Evolutionary conservation across 164 flowering plant genomes (phyloP).

Genomic region (Euptelea pleiosperma): DNA sequence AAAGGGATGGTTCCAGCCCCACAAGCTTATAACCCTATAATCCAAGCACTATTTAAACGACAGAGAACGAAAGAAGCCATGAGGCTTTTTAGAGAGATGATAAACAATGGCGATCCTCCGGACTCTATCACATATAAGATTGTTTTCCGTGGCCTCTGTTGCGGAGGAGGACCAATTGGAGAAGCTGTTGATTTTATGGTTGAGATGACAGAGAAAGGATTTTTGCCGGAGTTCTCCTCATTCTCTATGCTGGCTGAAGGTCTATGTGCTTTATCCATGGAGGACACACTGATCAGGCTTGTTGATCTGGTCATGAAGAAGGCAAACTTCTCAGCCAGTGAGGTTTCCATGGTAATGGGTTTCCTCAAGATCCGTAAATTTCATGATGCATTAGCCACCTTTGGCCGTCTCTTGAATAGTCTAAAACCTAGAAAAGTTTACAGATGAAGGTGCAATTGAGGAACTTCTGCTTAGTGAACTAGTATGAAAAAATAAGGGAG

Average conservation of each 20-base stretch:
- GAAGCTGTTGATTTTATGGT: constrained; percentile 72
- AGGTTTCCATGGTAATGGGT: constrained; percentile 60
- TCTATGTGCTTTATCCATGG: constrained; percentile 68
- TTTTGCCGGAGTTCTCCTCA: constrained; percentile 65
- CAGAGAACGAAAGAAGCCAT: constrained; percentile 59
- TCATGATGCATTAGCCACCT: constrained; percentile 70
- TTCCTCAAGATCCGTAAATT: constrained; percentile 61
- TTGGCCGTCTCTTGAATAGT: constrained; percentile 47
- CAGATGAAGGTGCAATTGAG: constrained; percentile 16
- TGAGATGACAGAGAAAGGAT: constrained; percentile 72
- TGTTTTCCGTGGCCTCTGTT: constrained; percentile 81
- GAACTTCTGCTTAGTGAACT: neutral
- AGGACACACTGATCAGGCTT: constrained; percentile 56
- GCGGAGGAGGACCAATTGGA: constrained; percentile 76
- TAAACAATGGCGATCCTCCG: constrained; percentile 60
- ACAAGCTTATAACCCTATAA: constrained; percentile 71
- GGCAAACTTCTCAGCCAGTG: constrained; percentile 47
- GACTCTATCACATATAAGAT: constrained; percentile 67
- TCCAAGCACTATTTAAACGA: constrained; percentile 57
- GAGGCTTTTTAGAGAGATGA: constrained; percentile 85
- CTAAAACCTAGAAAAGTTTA: constrained; percentile 33
- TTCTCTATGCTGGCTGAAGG: constrained; percentile 84
- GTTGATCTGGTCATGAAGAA: constrained; percentile 54
- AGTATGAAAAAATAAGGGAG: neutral
- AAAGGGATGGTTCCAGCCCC: constrained; percentile 69